Evolutionary conservation across 2,329 filamentous ascomycete species (phyloP), one percentile per base, ranked within the genome.

Genomic region (Xylaria sp.): DNA sequence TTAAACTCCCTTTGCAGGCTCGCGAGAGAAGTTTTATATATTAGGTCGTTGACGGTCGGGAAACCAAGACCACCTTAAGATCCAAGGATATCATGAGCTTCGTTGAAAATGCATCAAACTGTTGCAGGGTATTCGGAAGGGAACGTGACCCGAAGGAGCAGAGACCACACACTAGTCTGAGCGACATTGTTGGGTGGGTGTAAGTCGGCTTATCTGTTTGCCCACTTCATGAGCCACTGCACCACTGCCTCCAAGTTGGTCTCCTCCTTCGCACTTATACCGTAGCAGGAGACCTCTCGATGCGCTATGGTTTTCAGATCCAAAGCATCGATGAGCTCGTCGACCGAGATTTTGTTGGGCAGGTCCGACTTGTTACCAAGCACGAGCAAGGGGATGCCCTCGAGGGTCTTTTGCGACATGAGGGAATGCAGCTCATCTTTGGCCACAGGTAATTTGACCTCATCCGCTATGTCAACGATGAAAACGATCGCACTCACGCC

Each of bases 401-500:
- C 91, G 62, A 98, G 86, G 20, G 92, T 91, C 15, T 91, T 90
- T 81, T 97, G 95, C 78, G 90, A 89, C 83, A 98, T 91, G 67
- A 99, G 86, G 46, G 92, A 87, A 81, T 98, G 96, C 67, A 99
- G 90, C 82, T 98, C 96, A 75, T 98, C 94, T 77, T 92, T 93
- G 61, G 96, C 96, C 71, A 94, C 89, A 9, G 94, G 91, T 68
- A 98, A 86, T 66, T 94, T 89, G 62, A 89, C 88, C 72, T 88
- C 86, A 81, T 99, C 96, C 75, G 95, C 94, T 73, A 97, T 97
- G 81, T 99, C 96, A 78, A 98, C 94, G 80, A 99, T 97, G 83
- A 98, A 99, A 74, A 99, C 93, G 75, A 99, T 98, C 75, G 95
- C 95, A 83, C 97, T 97, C 75, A 98, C 96, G 62, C 94, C 96